Evolutionary conservation across 2,329 filamentous ascomycete genomes (phyloP), one percentile per base, ranked within the genome.

Genomic region (Pseudohalonectria lignicola): DNA sequence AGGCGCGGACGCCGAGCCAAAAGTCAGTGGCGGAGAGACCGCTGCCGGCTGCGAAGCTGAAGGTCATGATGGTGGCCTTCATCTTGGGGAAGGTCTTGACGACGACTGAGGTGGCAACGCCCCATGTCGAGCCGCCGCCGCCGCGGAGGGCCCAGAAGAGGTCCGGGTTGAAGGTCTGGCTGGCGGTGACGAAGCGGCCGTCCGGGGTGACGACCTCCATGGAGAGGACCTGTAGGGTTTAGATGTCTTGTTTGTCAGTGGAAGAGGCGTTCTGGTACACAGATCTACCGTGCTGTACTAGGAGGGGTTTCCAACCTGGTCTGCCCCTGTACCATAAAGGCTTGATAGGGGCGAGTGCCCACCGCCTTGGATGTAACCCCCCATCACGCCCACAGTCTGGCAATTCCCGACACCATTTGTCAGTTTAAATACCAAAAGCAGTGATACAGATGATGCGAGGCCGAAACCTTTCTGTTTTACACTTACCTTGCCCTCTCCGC

Each of bases 301-400:
- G n/a, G n/a, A n/a, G n/a, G n/a, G n/a, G n/a, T n/a, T n/a, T n/a
- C n/a, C n/a, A n/a, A n/a, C n/a, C 37, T 71, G 62, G 47, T 73
- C 69, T 5, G 64, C 58, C 3, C 56, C 69, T 50, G 74, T 62
- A 43, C 73, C 61, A 44, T 67, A 67, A 26, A 66, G 49, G 38
- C 60, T 60, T 10, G 64, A 64, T 37, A 78, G 47, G 3, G 70
- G 70, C 11, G 64, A 68, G 50, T 77, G 70, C 0, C 74, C 74
- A 31, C 69, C 73, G 11, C 69, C 71, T 30, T 64, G 49, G 10
- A 59, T 54, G 46, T 62, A 68, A 4, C 65, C 64, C 19, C 69
- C 69, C 6, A 59, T 56, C 31, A 72, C 57, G 19, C 72, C 73
- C 10, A 78, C 69, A 2, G 64, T 69, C 49, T 55, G 32, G 30